These are phyloP conservation scores for Mycogone perniciosa DNA, from an alignment of 2,329 filamentous ascomycete species.

Conservation along the genomic window DNA sequence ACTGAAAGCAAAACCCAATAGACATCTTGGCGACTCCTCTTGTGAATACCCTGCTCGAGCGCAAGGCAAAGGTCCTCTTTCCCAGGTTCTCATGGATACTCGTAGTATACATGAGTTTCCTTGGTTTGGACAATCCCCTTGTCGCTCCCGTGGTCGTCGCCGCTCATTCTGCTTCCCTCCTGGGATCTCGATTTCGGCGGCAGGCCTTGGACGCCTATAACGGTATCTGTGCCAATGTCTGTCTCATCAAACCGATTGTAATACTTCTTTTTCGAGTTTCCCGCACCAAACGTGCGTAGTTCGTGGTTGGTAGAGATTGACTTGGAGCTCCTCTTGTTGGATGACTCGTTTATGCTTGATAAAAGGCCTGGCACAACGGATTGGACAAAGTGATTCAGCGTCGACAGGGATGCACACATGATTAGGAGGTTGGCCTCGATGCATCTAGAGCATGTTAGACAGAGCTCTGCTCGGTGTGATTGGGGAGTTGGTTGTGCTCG, in stretches of 20 bases:
- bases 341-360: constrained; percentile 7
- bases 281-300: constrained; percentile 1
- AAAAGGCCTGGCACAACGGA: constrained; percentile 22
- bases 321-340: neutral
- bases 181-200: neutral
- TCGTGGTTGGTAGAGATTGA: neutral
- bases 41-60: too few species aligned
- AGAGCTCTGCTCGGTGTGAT: too few species aligned
- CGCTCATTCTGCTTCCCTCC: neutral
- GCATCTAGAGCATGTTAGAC: constrained; percentile 17
- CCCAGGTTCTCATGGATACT: neutral
- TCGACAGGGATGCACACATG: constrained; percentile 25
- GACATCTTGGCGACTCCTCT: too few species aligned
- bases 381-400: constrained; percentile 24
- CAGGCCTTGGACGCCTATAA: neutral
- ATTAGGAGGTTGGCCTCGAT: constrained; percentile 33
- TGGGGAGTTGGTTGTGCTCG: neutral
- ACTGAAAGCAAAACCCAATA: too few species aligned
- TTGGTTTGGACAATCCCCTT: neutral
- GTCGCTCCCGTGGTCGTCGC: constrained; percentile 1
- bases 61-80: too few species aligned
- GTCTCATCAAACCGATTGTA: constrained; percentile 6
- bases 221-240: neutral
- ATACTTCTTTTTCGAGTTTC: neutral
- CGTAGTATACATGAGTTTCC: constrained; percentile 2